phyloP scores from a whole-genome alignment of 805 yeast species.

The Saccharomyces kudriavzevii region DNA sequence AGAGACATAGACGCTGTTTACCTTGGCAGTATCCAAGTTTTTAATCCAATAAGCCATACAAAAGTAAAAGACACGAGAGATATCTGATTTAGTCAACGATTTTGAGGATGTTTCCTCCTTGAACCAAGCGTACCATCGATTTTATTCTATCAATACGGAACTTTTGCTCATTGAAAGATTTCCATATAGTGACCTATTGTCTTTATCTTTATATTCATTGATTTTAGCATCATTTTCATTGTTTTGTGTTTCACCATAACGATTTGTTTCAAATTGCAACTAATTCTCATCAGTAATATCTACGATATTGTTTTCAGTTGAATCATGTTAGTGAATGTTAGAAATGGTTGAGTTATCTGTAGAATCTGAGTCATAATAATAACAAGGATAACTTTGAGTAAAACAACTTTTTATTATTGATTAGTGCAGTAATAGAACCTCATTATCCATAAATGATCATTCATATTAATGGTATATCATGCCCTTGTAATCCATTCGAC shows the following conservation, averaged over 20 bases:
- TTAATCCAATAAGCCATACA: slow-evolving; percentile 62
- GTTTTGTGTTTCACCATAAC: neutral
- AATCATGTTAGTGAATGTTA: neutral
- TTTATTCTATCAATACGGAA: slow-evolving; percentile 37
- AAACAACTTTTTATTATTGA: too few species aligned
- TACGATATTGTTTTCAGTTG: neutral
- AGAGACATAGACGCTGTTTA: slow-evolving; percentile 58
- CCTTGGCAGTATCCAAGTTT: slow-evolving; percentile 50
- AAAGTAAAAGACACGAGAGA: slow-evolving; percentile 44
- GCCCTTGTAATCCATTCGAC: too few species aligned
- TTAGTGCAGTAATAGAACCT: too few species aligned
- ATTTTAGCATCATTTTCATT: neutral
- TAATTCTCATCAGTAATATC: neutral
- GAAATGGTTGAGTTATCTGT: neutral
- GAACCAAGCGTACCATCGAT: slow-evolving; percentile 50
- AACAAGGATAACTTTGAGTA: too few species aligned
- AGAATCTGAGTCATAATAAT: slow-evolving; percentile 11
- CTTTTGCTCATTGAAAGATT: slow-evolving; percentile 55
- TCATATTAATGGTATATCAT: too few species aligned
- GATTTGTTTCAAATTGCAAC: neutral
- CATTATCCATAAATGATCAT: too few species aligned
- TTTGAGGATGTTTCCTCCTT: slow-evolving; percentile 39
- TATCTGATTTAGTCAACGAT: slow-evolving; percentile 42
- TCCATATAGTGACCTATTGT: slow-evolving; percentile 48
- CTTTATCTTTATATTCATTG: slow-evolving; percentile 45